These are phyloP conservation scores for Aspergillus spinulosporus DNA, from an alignment of 2,329 filamentous ascomycete genomes.

Conservation along the genomic window DNA sequence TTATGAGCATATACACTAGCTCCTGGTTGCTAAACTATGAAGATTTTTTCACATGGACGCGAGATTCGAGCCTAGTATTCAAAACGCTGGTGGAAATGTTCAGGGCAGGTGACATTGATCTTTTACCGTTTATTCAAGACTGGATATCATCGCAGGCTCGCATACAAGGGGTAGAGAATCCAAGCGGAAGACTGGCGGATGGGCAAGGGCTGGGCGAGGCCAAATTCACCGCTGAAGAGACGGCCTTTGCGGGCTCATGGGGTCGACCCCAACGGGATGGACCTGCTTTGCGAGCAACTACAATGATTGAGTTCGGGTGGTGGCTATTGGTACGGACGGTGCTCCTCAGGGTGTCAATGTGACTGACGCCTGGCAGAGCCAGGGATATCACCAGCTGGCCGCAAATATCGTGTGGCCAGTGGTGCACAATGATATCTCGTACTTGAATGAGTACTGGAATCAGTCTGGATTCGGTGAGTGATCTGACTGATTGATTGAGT, in stretches of 20 bases:
- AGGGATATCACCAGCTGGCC: constrained; percentile 58
- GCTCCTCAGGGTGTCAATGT: background rate
- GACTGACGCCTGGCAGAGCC: constrained; percentile 38
- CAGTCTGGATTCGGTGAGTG: constrained; percentile 57
- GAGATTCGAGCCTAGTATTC: constrained; percentile 70
- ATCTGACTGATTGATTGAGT: background rate
- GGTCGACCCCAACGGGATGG: constrained; percentile 79
- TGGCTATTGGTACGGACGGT: constrained; percentile 58
- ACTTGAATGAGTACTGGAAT: constrained; percentile 58
- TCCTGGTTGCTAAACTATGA: background rate
- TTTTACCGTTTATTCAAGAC: constrained; percentile 64
- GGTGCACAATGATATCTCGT: constrained; percentile 72
- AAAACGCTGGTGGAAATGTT: constrained; percentile 70
- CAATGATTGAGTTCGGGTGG: constrained; percentile 70
- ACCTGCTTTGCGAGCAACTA: constrained; percentile 72
- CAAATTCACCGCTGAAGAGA: constrained; percentile 68
- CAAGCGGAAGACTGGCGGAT: constrained; percentile 59
- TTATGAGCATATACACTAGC: too few relatives aligned
- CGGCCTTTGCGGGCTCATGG: constrained; percentile 65
- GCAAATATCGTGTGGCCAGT: constrained; percentile 67
- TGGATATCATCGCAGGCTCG: constrained; percentile 68
- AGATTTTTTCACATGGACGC: constrained; percentile 80
- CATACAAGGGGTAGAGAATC: constrained; percentile 68
- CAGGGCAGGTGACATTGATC: constrained; percentile 57
- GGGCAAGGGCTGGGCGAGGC: constrained; percentile 64